A percentile compares a stretch with the other conserved stretches of the same genome.
Evolutionary conservation across 2,329 filamentous ascomycete genomes (phyloP).

Genomic region (Samsoniella hepiali): DNA sequence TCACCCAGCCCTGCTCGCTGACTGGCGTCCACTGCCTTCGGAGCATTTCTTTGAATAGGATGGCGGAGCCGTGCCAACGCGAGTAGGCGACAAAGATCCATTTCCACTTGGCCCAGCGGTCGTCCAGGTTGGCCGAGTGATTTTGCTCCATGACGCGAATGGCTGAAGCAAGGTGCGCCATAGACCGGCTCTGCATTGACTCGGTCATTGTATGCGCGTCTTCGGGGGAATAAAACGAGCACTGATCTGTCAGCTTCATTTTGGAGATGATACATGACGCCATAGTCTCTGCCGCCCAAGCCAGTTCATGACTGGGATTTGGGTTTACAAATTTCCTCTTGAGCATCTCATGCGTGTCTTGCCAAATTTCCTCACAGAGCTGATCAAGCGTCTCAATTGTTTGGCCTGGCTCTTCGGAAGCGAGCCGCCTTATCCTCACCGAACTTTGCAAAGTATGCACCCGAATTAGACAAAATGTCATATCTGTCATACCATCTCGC

Average conservation of each 20-base stretch:
- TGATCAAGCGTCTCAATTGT: conserved; percentile 10
- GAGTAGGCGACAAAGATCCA: conserved; percentile 19
- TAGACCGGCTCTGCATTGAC: neutral
- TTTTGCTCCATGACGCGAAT: conserved; percentile 16
- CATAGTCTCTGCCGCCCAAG: conserved; percentile 8
- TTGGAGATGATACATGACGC: conserved; percentile 9
- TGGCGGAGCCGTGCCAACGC: conserved; percentile 16
- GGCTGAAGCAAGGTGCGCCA: neutral
- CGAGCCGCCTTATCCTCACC: neutral
- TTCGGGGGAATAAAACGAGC: neutral
- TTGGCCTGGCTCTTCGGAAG: neutral
- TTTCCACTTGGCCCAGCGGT: conserved; percentile 7
- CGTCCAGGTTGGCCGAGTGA: conserved; percentile 9
- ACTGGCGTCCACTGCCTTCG: conserved; percentile 11
- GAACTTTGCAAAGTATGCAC: conserved; percentile 15
- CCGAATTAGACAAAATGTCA: conserved; percentile 29
- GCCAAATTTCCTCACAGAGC: conserved; percentile 8
- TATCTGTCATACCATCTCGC: conserved; percentile 34
- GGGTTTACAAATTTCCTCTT: neutral
- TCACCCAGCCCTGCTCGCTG: conserved; percentile 15
- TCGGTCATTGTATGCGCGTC: neutral
- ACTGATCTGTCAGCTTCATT: conserved; percentile 17
- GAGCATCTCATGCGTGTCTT: neutral
- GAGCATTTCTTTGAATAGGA: conserved; percentile 17
- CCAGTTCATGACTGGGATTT: neutral